Evolutionary conservation across 768 basidiomycete genomes (phyloP).

Genomic region (Cytidiella melzeri): DNA sequence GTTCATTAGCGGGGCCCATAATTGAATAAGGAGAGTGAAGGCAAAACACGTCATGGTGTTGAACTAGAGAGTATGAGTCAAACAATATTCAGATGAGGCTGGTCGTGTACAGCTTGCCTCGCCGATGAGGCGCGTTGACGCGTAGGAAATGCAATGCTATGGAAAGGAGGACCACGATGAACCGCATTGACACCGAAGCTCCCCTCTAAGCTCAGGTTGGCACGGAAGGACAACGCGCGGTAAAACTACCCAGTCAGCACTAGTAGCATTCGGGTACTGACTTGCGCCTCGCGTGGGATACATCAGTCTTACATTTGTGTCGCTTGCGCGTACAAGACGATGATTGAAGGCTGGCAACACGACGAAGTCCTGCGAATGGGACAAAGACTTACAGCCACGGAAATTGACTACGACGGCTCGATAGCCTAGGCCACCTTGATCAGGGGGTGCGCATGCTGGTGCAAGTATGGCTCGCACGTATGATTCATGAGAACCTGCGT

Average conservation of each 20-base stretch:
- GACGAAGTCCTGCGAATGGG: neutral
- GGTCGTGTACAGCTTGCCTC: neutral
- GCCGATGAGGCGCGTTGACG: neutral
- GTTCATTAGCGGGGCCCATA: neutral
- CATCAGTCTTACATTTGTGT: too few relatives aligned
- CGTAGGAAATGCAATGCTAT: neutral
- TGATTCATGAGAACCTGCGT: conserved; percentile 76
- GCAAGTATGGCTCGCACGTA: conserved; percentile 83
- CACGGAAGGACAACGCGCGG: too few relatives aligned
- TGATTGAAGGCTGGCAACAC: neutral
- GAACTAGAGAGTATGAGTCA: too few relatives aligned
- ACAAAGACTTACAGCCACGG: conserved; percentile 67
- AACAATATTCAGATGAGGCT: too few relatives aligned
- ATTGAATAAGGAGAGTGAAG: conserved; percentile 8
- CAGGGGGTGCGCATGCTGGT: conserved; percentile 61
- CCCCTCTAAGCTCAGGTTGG: too few relatives aligned
- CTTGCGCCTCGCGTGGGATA: too few relatives aligned
- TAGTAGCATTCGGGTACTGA: too few relatives aligned
- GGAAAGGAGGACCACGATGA: too few relatives aligned
- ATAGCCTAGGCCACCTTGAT: conserved; percentile 85
- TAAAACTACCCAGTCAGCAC: too few relatives aligned
- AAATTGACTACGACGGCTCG: conserved; percentile 89
- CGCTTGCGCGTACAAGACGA: too few relatives aligned
- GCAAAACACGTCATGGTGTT: too few relatives aligned
- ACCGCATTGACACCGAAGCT: too few relatives aligned